Evolutionary conservation across 202 grass and related monocot genomes (phyloP), one percentile per base, ranked within the genome.

Genomic region (Elaeis oleifera): DNA sequence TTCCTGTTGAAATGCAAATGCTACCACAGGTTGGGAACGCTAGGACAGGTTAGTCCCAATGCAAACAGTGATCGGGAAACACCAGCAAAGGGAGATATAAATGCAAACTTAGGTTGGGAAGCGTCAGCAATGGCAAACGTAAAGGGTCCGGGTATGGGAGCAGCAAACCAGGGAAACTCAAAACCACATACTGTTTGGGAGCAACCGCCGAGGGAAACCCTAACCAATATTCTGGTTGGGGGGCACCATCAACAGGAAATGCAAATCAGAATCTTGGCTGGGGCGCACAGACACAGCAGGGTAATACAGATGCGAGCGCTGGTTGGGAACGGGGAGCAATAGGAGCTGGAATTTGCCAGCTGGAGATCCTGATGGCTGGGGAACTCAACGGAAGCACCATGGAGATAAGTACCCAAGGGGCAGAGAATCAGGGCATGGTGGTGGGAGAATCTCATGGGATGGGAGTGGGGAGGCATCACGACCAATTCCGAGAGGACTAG

Each of bases 391-490:
- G 65, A 73, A 51, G 57, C 73, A 83, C 54, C 74, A 80, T 6
- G 59, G 31, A 28, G 63, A 72, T 36, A 70, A 74, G 57, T 90
- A 80, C 50, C 70, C 71, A 2, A 44, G 80, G 31, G 73, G 61
- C 56, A 80, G 31, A 5, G 87, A 85, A 61, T 79, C 79, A 59
- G 81, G 82, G 73, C 76, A 74, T 59, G 74, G 82, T 69, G 80
- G 80, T 72, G 80, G 74, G 26, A 80, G 59, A 60, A 64, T 80
- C 29, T 50, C 27, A 69, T 80, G 83, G 74, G 65, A 54, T 71
- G 79, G 77, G 71, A 50, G 54, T 31, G 58, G 75, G 61, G 78
- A 67, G 1, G 69, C 82, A 56, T 85, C 84, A 52, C 74, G 76
- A 60, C 54, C 25, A 16, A 57, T 64, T 75, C 59, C 56, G 23